phyloP scores from a whole-genome alignment of 2,329 filamentous ascomycete species.

The Cercospora canescens region DNA sequence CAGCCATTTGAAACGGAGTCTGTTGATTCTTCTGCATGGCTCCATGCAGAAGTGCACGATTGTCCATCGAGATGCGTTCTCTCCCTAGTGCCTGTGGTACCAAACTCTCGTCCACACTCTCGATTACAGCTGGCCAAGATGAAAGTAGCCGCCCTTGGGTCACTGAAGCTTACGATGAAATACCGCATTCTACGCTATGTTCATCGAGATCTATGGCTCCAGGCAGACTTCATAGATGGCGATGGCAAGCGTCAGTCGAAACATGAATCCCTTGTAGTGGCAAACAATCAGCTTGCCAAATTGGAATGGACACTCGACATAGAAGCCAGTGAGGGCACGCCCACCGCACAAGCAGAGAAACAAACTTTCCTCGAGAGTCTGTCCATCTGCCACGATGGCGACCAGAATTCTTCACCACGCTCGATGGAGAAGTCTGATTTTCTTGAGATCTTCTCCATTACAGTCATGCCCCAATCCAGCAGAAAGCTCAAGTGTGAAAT shows the following conservation, averaged over 20 bases:
- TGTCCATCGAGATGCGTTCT: background rate
- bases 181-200: background rate
- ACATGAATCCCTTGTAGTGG: background rate
- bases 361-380: background rate
- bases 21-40: background rate
- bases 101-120: background rate
- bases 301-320: background rate
- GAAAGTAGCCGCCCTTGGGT: background rate
- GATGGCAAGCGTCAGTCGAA: background rate
- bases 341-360: background rate
- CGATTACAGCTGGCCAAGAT: background rate
- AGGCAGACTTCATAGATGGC: background rate
- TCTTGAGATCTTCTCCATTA: constrained; percentile 1
- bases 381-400: background rate
- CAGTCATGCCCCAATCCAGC: background rate
- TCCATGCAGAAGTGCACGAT: background rate
- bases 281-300: background rate
- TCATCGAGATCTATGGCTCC: background rate
- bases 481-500: background rate
- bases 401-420: background rate
- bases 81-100: background rate
- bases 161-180: background rate
- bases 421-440: background rate
- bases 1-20: background rate
- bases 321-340: background rate